phyloP scores from a whole-genome alignment of 345 rosid genomes.

The Rubroshorea leprosula region DNA sequence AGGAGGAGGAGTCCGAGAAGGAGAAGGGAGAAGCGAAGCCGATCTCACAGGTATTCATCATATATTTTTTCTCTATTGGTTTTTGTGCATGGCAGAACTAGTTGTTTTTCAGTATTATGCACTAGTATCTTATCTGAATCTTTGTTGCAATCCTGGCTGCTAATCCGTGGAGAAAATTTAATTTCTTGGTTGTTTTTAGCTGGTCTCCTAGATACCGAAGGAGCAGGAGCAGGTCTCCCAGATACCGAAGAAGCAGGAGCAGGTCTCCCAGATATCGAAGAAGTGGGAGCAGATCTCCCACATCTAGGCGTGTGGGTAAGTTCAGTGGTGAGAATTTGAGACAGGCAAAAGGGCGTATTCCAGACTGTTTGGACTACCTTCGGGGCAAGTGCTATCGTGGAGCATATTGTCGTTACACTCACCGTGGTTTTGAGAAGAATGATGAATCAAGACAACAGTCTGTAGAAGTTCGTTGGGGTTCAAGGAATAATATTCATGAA shows the following conservation, averaged over 20 bases:
- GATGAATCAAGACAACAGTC: conserved; percentile 30
- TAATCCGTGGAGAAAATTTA: conserved; percentile 7
- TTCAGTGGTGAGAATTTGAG: conserved; percentile 20
- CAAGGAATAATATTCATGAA: conserved; percentile 17
- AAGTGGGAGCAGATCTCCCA: conserved; percentile 33
- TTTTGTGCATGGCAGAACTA: background rate
- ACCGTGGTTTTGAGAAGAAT: conserved; percentile 33
- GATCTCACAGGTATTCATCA: conserved; percentile 44
- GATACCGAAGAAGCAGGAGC: conserved; percentile 32
- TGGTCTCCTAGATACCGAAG: conserved; percentile 34
- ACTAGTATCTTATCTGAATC: too few relatives aligned
- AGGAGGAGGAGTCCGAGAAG: conserved; percentile 34
- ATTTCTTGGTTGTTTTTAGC: conserved; percentile 29
- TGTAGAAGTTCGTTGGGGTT: conserved; percentile 22
- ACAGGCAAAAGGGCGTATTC: conserved; percentile 28
- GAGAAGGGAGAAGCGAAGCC: conserved; percentile 44
- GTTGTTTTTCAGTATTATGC: background rate
- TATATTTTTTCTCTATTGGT: background rate
- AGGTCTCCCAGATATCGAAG: conserved; percentile 38
- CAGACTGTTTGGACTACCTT: conserved; percentile 48
- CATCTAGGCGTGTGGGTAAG: conserved; percentile 24
- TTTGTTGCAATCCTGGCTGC: background rate
- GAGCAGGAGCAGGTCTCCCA: conserved; percentile 41
- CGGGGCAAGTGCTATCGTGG: conserved; percentile 62
- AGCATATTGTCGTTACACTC: conserved; percentile 49